Evolutionary conservation across 805 yeast genomes (phyloP).

Genomic region (Candida pseudoglaebosa): DNA sequence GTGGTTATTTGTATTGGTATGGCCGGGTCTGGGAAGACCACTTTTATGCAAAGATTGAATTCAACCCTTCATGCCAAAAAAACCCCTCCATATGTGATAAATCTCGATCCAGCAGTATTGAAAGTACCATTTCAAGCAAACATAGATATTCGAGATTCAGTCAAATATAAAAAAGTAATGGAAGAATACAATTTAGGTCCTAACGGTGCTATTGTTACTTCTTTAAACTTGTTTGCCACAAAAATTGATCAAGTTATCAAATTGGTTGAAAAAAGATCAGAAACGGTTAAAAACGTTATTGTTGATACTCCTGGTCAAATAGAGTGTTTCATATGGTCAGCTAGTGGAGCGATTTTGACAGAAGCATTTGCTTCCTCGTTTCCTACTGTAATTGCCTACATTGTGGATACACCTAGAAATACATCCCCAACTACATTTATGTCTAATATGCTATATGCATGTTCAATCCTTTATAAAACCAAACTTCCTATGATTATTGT

Average conservation of each 20-base stretch:
- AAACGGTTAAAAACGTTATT: conserved; percentile 59
- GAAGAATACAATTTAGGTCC: conserved; percentile 94
- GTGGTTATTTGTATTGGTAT: conserved; percentile 47
- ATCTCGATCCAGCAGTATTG: conserved; percentile 93
- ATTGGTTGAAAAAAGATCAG: conserved; percentile 74
- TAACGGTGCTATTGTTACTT: conserved; percentile 96
- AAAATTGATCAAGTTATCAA: conserved; percentile 93
- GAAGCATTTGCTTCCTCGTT: conserved; percentile 94
- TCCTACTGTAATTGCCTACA: conserved; percentile 94
- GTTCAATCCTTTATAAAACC: conserved; percentile 93
- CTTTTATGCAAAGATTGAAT: conserved; percentile 92
- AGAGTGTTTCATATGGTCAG: conserved; percentile 98
- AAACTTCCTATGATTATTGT: conserved; percentile 95
- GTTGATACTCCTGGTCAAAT: conserved; percentile 99
- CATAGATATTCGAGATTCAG: conserved; percentile 93
- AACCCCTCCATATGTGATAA: conserved; percentile 83
- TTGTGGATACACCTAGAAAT: conserved; percentile 94
- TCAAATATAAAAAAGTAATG: conserved; percentile 95
- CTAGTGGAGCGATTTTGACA: conserved; percentile 93
- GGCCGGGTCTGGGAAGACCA: conserved; percentile 86
- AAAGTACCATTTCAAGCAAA: conserved; percentile 92
- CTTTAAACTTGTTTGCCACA: conserved; percentile 86
- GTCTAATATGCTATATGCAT: conserved; percentile 97
- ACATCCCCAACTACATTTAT: conserved; percentile 94
- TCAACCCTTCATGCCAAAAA: conserved; percentile 75